A percentile compares a stretch with the other conserved stretches of the same genome.
Conservation (phyloP, 768 basidiomycete genomes). For the Ramaria rubella region DNA sequence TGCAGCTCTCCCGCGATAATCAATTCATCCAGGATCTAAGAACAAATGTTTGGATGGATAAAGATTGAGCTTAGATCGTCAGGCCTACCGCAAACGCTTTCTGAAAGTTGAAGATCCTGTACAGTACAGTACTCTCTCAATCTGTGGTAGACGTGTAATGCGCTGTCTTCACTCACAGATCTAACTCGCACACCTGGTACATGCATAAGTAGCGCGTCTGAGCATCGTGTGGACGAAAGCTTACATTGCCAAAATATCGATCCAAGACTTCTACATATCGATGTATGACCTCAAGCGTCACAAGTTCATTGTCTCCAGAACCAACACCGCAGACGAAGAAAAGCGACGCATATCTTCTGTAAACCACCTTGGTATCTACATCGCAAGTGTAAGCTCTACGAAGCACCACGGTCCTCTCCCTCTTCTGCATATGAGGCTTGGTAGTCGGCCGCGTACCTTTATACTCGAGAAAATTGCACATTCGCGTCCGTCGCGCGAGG, state of each 20-base stretch:
- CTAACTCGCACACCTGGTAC: slow-evolving; percentile 78
- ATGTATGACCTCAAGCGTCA: slow-evolving; percentile 81
- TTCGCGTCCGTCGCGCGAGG: slow-evolving; percentile 75
- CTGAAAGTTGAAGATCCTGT: slow-evolving; percentile 95
- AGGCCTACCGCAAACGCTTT: slow-evolving; percentile 77
- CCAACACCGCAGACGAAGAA: slow-evolving; percentile 92
- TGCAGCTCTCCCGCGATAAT: slow-evolving; percentile 92
- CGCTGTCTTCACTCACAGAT: slow-evolving; percentile 52
- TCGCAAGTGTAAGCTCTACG: too few species aligned
- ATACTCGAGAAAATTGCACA: slow-evolving; percentile 97
- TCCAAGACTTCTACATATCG: slow-evolving; percentile 37
- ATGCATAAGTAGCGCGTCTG: neutral
- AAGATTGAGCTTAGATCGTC: neutral
- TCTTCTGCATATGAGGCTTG: neutral
- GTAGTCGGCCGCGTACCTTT: slow-evolving; percentile 53
- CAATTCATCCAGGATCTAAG: slow-evolving; percentile 82
- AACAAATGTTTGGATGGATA: slow-evolving; percentile 9
- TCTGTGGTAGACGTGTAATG: neutral
- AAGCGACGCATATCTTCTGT: slow-evolving; percentile 89
- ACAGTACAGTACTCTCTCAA: neutral
- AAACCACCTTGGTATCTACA: slow-evolving; percentile 79
- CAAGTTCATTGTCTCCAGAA: slow-evolving; percentile 81
- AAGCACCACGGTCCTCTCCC: neutral
- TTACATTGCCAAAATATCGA: slow-evolving; percentile 79
- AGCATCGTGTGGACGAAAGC: slow-evolving; percentile 20